A percentile compares a stretch with the other conserved stretches of the same genome.
Evolutionary conservation across 495 filamentous ascomycete genomes (phyloP).

Genomic region (Aspergillus diversus): DNA sequence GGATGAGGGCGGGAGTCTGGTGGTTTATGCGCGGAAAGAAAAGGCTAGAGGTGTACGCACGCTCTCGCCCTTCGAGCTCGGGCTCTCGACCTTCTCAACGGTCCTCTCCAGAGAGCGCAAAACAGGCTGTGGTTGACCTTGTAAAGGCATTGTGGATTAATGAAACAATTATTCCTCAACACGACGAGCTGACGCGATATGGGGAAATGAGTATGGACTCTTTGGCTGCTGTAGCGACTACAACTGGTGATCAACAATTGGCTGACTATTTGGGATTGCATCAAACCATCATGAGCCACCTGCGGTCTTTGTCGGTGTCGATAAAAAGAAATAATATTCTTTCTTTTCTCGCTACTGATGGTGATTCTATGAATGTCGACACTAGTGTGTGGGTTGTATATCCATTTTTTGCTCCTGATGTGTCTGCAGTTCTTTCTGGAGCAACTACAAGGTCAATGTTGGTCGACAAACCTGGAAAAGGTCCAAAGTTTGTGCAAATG

Average conservation of each 20-base stretch:
- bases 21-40: conserved; percentile 84
- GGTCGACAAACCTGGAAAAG: conserved; percentile 38
- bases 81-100: conserved; percentile 23
- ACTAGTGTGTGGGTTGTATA: conserved; percentile 76
- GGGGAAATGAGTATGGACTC: conserved; percentile 50
- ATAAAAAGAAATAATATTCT: conserved; percentile 82
- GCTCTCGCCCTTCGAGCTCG: conserved; percentile 58
- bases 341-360: conserved; percentile 48
- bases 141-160: conserved; percentile 84
- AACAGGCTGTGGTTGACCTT: conserved; percentile 77
- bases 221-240: conserved; percentile 45
- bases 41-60: conserved; percentile 69
- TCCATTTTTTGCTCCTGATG: conserved; percentile 69
- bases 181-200: conserved; percentile 55
- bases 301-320: conserved; percentile 74
- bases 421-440: conserved; percentile 66
- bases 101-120: conserved; percentile 28
- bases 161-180: conserved; percentile 60
- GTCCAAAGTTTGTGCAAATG: conserved; percentile 59
- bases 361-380: conserved; percentile 67
- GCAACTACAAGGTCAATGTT: conserved; percentile 53
- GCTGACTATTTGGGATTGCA: conserved; percentile 56
- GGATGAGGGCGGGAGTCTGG: conserved; percentile 75
- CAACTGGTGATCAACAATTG: conserved; percentile 51
- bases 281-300: conserved; percentile 58